Evolutionary conservation across 805 yeast species (phyloP).

Genomic region (Vanderwaltozyma verrucispora): DNA sequence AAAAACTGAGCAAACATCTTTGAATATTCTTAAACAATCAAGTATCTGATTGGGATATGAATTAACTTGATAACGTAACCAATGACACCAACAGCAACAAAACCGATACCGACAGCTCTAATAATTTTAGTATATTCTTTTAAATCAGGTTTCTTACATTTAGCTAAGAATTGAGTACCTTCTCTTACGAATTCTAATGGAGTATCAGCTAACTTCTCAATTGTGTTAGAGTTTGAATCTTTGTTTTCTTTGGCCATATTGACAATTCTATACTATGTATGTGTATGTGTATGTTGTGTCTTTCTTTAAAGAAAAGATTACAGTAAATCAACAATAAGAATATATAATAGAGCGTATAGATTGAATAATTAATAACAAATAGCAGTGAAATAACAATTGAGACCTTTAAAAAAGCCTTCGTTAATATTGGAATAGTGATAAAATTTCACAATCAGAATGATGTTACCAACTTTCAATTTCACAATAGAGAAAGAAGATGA

Average conservation of each 20-base stretch:
- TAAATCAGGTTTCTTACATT: slow-evolving; percentile 86
- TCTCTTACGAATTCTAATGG: slow-evolving; percentile 89
- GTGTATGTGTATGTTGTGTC: too few species aligned
- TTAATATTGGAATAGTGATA: too few species aligned
- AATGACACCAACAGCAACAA: slow-evolving; percentile 94
- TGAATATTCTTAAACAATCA: slow-evolving; percentile 50
- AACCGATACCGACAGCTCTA: slow-evolving; percentile 95
- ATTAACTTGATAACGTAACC: slow-evolving; percentile 91
- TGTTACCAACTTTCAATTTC: too few species aligned
- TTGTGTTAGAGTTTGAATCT: slow-evolving; percentile 15
- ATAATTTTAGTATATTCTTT: slow-evolving; percentile 82
- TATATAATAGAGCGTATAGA: too few species aligned
- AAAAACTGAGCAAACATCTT: background rate
- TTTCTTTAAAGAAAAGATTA: too few species aligned
- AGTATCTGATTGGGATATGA: slow-evolving; percentile 93
- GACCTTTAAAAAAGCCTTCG: too few species aligned
- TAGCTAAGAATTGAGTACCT: slow-evolving; percentile 77
- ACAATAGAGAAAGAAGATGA: too few species aligned
- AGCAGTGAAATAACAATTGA: too few species aligned
- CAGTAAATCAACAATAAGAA: too few species aligned
- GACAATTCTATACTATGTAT: too few species aligned
- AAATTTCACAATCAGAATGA: too few species aligned
- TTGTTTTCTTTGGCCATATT: slow-evolving; percentile 22
- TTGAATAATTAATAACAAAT: too few species aligned
- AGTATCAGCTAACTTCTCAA: slow-evolving; percentile 68